These are phyloP conservation scores for Amniculicola lignicola DNA, from an alignment of 495 filamentous ascomycete genomes.

Conservation along the genomic window DNA sequence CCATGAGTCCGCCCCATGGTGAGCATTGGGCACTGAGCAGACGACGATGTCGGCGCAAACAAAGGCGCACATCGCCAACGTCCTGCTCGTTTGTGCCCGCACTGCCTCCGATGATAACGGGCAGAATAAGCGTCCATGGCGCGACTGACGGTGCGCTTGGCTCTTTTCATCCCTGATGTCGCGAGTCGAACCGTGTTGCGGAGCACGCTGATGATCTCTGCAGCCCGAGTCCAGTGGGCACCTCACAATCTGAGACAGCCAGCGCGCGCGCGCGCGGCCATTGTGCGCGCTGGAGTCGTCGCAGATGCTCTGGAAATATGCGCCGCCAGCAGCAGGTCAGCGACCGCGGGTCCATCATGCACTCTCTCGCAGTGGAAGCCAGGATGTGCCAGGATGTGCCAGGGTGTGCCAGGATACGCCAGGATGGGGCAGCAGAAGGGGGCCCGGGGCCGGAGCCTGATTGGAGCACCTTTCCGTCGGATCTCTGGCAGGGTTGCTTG, in stretches of 20 bases:
- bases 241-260: no score
- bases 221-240: no score
- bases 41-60: not conserved
- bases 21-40: not conserved
- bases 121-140: slow-evolving; percentile 1
- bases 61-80: not conserved
- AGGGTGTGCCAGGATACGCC: not conserved
- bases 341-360: not conserved
- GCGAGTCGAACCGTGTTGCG: not conserved
- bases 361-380: not conserved
- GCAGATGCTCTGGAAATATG: not conserved
- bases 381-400: not conserved
- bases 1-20: not conserved
- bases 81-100: not conserved
- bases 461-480: not conserved
- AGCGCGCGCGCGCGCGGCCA: not conserved
- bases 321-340: not conserved
- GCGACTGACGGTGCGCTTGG: not conserved
- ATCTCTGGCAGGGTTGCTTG: not conserved
- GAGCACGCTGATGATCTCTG: not conserved
- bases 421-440: not conserved
- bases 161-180: not conserved
- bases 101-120: not conserved
- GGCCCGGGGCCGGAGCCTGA: no score
- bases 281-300: not conserved